These are phyloP conservation scores for Aethionema arabicum DNA, from an alignment of 345 rosid genomes.

Conservation along the genomic window DNA sequence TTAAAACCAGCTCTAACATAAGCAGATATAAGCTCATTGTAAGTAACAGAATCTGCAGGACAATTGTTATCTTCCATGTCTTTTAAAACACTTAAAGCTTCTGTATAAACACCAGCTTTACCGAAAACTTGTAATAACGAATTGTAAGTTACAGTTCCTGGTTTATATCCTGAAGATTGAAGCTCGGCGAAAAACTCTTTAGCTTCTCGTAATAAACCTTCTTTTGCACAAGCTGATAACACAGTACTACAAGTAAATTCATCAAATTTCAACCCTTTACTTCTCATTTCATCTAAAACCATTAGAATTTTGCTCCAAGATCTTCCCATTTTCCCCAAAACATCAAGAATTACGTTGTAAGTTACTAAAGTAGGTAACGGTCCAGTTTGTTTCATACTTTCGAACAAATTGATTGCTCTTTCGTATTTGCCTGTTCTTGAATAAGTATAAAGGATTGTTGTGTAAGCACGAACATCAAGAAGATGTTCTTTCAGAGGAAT, in stretches of 20 bases:
- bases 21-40: constrained; percentile 82
- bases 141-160: constrained; percentile 80
- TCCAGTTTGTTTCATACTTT: constrained; percentile 66
- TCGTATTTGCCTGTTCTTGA: constrained; percentile 62
- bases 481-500: constrained; percentile 56
- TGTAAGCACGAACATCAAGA: constrained; percentile 75
- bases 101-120: constrained; percentile 73
- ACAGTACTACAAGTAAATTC: constrained; percentile 94
- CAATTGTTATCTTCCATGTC: constrained; percentile 89
- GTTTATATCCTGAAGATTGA: constrained; percentile 65
- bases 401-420: constrained; percentile 59
- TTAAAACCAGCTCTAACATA: constrained; percentile 81
- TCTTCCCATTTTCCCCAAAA: constrained; percentile 83
- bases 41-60: constrained; percentile 67
- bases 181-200: constrained; percentile 65
- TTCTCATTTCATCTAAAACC: constrained; percentile 69
- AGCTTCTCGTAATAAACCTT: constrained; percentile 73
- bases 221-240: constrained; percentile 84
- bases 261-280: constrained; percentile 57
- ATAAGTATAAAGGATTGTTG: constrained; percentile 65
- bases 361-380: constrained; percentile 78
- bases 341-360: constrained; percentile 88
- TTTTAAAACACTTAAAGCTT: constrained; percentile 66
- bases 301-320: constrained; percentile 65
- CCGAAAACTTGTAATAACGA: constrained; percentile 75